These are phyloP conservation scores for Hirsutella thompsonii DNA, from an alignment of 2,329 filamentous ascomycete genomes.

Conservation along the genomic window DNA sequence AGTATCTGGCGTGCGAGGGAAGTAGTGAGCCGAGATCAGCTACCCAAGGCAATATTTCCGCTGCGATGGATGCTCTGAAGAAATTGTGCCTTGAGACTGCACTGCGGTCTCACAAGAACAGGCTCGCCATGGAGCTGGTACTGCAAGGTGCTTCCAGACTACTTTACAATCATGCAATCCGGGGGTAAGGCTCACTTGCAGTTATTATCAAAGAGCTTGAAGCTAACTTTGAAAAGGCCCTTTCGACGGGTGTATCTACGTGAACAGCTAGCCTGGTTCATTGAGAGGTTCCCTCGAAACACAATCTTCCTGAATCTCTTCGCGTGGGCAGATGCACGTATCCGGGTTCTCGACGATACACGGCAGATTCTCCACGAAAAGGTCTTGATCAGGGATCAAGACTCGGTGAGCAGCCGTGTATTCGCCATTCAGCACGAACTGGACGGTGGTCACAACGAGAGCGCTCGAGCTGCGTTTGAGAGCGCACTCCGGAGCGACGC, in stretches of 20 bases:
- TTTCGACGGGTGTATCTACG: constrained; percentile 58
- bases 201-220: neutral
- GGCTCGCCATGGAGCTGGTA: constrained; percentile 43
- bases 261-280: constrained; percentile 43
- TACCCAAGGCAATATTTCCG: constrained; percentile 41
- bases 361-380: constrained; percentile 48
- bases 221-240: constrained; percentile 25
- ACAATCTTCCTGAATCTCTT: constrained; percentile 61
- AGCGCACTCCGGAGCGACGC: constrained; percentile 29
- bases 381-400: constrained; percentile 25
- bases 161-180: constrained; percentile 50
- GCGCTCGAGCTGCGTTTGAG: constrained; percentile 37
- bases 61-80: constrained; percentile 30
- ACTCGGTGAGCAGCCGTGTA: constrained; percentile 29
- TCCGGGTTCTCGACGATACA: constrained; percentile 65
- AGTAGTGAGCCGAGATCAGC: constrained; percentile 29
- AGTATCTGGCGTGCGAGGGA: constrained; percentile 44
- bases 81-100: constrained; percentile 29
- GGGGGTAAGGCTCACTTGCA: constrained; percentile 27
- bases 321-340: constrained; percentile 59
- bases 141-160: constrained; percentile 57
- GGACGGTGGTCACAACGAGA: constrained; percentile 32
- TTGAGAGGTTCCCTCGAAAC: constrained; percentile 59
- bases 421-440: constrained; percentile 41
- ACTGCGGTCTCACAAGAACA: constrained; percentile 18